Evolutionary conservation across 108 stramenopile species (phyloP).

Genomic region (Phaeodactylum tricornutum): DNA sequence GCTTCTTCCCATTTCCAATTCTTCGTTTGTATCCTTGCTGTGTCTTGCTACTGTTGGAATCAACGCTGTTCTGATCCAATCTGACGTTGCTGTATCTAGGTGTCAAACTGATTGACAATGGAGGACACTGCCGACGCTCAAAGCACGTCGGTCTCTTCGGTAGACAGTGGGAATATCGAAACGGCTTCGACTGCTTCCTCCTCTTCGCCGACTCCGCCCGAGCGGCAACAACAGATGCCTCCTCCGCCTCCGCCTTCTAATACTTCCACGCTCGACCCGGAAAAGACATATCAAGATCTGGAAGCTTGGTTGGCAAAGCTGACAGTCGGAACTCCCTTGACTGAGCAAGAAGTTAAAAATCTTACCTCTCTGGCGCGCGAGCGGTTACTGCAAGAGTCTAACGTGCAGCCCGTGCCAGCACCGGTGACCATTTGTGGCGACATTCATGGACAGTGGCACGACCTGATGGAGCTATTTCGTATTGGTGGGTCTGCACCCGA

Average conservation of each 20-base stretch:
- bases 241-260: neutral
- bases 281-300: slow-evolving; percentile 46
- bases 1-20: too few species aligned
- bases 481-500: slow-evolving; percentile 93
- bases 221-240: slow-evolving; percentile 1
- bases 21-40: too few species aligned
- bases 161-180: neutral
- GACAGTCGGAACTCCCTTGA: slow-evolving; percentile 69
- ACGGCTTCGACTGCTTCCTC: neutral
- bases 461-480: slow-evolving; percentile 87
- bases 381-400: slow-evolving; percentile 72
- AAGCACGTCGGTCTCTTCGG: neutral
- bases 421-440: slow-evolving; percentile 89
- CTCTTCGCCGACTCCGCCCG: neutral
- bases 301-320: slow-evolving; percentile 83
- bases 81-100: too few species aligned
- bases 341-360: slow-evolving; percentile 76
- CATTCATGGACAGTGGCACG: slow-evolving; percentile 91
- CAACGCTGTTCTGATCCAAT: too few species aligned
- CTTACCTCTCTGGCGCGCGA: slow-evolving; percentile 80
- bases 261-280: slow-evolving; percentile 12
- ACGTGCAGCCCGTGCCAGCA: slow-evolving; percentile 82
- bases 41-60: too few species aligned
- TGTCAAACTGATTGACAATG: too few species aligned
- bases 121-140: too few species aligned